Base-by-base conservation (phyloP, 140 eudicot species). In the Cichorium intybus region DNA sequence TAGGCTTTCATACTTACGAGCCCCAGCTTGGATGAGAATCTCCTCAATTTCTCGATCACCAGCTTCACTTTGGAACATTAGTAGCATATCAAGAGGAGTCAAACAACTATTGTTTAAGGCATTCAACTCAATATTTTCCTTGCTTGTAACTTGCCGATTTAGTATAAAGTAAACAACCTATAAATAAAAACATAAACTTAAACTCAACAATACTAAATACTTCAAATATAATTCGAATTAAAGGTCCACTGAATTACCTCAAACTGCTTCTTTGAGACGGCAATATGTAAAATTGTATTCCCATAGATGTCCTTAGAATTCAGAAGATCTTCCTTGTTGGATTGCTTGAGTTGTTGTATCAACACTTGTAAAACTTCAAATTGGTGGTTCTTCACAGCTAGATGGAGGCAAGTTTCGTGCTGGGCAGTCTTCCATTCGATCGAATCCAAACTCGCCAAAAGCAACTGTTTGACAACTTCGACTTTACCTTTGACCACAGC, bases 401-500 rank as follows among this genome's bases (percentile, higher is more conserved):
- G 61, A 69, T 85, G 88, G 4, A 85, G 74, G 55, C 62, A 66
- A 24, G 66, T 78, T 70, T 85, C 88, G 10, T 77, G 73, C 39
- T 77, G 71, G 39, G 81, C 81, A 0, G 85, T 78, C 53, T 17
- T 41, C 28, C 69, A 71, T 5, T 59, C 65, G n/a, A 81, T 54
- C 7, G 77, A 59, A 43, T 79, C 81, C 48, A n/a, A 65, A 65
- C 75, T 48, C 16, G 64, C 28, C 5, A 35, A 61, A 24, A 85
- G 68, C 71, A 79, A 16, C 21, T 73, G 75, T 17, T 5, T 62
- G 5, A 82, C 35, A 18, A 82, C 80, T 6, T 66, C 67, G 24
- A 35, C 24, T 41, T 74, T 77, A 43, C 95, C 95, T 46, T 69
- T 80, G 57, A 67, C 57, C 53, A 74, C 89, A 0, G 85, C 89